phyloP scores from a whole-genome alignment of 257 asterid genomes.

The Linaria vulgaris region DNA sequence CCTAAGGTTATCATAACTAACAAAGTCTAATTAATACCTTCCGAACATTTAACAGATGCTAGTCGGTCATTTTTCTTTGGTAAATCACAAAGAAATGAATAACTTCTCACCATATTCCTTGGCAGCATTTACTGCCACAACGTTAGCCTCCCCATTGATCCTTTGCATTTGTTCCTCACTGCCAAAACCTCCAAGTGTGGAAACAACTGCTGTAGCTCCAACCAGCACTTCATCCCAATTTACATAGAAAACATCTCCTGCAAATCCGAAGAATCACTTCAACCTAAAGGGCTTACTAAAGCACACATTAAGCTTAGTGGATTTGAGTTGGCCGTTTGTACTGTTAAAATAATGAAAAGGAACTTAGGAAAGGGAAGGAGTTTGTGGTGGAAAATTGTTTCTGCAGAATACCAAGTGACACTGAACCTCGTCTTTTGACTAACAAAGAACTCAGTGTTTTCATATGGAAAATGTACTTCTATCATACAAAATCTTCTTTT shows the following conservation, averaged over 20 bases:
- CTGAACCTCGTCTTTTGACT: neutral
- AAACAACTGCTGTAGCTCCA: conserved; percentile 91
- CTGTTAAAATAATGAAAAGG: neutral
- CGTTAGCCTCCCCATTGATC: conserved; percentile 96
- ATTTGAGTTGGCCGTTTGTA: neutral
- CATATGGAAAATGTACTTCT: neutral
- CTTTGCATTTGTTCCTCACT: conserved; percentile 93
- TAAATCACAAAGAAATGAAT: conserved; percentile 6
- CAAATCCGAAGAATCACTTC: conserved; percentile 24
- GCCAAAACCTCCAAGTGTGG: conserved; percentile 97
- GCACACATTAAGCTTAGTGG: neutral
- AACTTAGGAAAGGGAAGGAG: neutral
- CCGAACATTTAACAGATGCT: neutral
- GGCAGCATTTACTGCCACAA: conserved; percentile 89
- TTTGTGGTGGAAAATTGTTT: conserved; percentile 15
- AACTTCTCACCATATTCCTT: conserved; percentile 74
- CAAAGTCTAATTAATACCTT: conserved; percentile 1
- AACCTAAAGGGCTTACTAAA: neutral
- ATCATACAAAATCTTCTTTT: neutral
- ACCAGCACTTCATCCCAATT: conserved; percentile 90
- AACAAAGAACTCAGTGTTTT: neutral
- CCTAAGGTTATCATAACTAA: neutral
- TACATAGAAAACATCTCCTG: conserved; percentile 93
- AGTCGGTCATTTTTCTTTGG: conserved; percentile 9
- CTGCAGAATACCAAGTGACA: neutral